Evolutionary conservation across 805 yeast species (phyloP), one percentile per base, ranked within the genome.

Genomic region (Saturnispora gosingensis): DNA sequence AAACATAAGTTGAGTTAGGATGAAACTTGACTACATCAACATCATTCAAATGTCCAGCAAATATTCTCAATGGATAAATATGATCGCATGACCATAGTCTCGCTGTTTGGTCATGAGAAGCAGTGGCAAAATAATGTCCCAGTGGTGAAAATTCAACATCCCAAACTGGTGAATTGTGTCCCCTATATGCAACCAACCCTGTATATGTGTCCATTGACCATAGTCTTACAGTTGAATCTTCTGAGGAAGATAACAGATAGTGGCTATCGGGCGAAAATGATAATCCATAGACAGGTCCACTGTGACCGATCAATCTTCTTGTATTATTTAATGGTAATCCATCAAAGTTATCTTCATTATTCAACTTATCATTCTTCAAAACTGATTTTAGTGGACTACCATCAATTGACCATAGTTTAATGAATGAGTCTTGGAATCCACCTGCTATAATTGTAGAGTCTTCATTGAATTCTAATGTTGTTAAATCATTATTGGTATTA

Each of bases 71-170:
- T 36, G 99, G 98, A 65, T 91, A 90, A 44, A 93, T 90, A 68
- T 93, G 99, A 66, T 93, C 99, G 59, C 96, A 88, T 25, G 96
- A 89, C 99, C 99, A 93, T 52, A 93, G 73, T 55, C 98, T 77
- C 1, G 98, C 98, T 0, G 99, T 93, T 66, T 90, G 97, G 65
- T 93, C 99, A 64, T 90, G 97, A 2, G 97, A 88, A 0, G 95
- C 97, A 0, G 97, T 90, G n/a, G 95, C 97, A 68, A 93, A 93
- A 70, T 93, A 93, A 69, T 93, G 98, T 5, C 99, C 99, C 60
- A 86, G 72, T 2, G 99, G 99, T 2, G 96, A 83, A 63, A 88
- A 93, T 60, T 85, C 79, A 7, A 93, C 97, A 65, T 93, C 98
- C 99, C 99, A 93, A 27, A 93, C 85, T 1, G 99, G 98, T 59